A percentile compares a stretch with the other conserved stretches of the same genome.
These are phyloP conservation scores for Gastrodia elata DNA, from an alignment of 106 monocot species.

Conservation along the genomic window DNA sequence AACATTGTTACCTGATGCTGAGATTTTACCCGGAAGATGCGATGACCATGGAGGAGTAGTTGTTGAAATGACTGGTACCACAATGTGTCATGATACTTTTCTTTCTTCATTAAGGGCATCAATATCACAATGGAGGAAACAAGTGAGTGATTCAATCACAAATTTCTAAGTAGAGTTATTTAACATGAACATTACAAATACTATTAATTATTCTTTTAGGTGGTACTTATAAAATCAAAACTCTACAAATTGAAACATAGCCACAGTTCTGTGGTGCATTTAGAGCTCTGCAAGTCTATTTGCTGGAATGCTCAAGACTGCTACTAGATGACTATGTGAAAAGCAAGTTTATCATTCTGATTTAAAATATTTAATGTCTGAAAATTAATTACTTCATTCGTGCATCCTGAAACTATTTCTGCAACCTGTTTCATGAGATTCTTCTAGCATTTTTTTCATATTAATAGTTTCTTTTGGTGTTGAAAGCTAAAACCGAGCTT, in stretches of 20 bases:
- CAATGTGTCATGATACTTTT: conserved; percentile 47
- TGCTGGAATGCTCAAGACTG: background rate
- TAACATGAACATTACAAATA: background rate
- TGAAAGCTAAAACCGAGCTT: background rate
- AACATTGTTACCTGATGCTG: conserved; percentile 12
- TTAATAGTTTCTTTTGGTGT: background rate
- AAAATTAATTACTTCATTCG: background rate
- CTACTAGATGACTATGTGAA: background rate
- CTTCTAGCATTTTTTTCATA: background rate
- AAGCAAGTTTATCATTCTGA: background rate
- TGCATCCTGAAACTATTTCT: background rate
- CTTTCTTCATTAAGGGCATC: conserved; percentile 53
- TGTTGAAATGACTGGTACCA: conserved; percentile 43
- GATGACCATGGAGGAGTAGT: conserved; percentile 73
- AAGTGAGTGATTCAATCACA: conserved; percentile 25
- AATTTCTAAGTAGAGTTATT: background rate
- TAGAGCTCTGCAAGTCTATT: background rate
- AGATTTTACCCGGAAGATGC: conserved; percentile 20
- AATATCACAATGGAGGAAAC: conserved; percentile 51
- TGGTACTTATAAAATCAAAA: background rate
- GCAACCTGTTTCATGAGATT: background rate
- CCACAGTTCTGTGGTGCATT: background rate
- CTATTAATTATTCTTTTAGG: background rate
- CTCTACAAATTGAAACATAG: background rate
- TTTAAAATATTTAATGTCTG: background rate